phyloP scores from a whole-genome alignment of 2,329 filamentous ascomycete genomes.

The Trichoderma harzianum region DNA sequence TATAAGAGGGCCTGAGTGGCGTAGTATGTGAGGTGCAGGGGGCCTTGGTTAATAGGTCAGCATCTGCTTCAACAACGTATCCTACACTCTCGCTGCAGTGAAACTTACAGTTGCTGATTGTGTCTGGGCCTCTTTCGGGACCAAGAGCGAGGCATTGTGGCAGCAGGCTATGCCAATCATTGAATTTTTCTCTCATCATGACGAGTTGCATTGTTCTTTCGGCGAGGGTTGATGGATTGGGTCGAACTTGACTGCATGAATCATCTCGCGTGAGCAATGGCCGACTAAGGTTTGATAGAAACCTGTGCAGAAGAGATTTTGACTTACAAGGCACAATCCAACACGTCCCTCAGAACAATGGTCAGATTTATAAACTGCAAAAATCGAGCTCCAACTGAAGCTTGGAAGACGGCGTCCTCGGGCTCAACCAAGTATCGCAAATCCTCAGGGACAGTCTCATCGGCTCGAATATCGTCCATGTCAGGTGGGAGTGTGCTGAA shows the following conservation, averaged over 20 bases:
- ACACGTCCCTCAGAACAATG: slow-evolving; percentile 30
- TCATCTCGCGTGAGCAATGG: not conserved
- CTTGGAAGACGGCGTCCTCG: slow-evolving; percentile 31
- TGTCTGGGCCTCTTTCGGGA: slow-evolving; percentile 18
- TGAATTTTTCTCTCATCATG: slow-evolving; percentile 29
- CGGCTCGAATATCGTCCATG: slow-evolving; percentile 42
- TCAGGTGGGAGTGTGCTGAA: slow-evolving; percentile 39
- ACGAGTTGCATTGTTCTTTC: slow-evolving; percentile 25
- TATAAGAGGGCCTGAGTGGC: slow-evolving; percentile 41
- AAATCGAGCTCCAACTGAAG: slow-evolving; percentile 38
- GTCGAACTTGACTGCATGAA: slow-evolving; percentile 27
- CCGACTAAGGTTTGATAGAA: not conserved
- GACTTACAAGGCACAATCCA: slow-evolving; percentile 36
- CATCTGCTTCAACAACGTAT: no score
- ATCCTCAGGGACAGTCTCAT: slow-evolving; percentile 40
- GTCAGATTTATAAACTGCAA: slow-evolving; percentile 34
- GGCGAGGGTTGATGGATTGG: slow-evolving; percentile 17
- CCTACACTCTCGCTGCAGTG: not conserved
- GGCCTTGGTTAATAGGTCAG: slow-evolving; percentile 24
- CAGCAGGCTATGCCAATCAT: slow-evolving; percentile 36
- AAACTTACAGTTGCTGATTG: slow-evolving; percentile 27
- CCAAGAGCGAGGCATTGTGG: slow-evolving; percentile 35
- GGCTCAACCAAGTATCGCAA: slow-evolving; percentile 36
- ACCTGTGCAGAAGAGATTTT: not conserved
- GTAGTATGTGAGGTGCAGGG: slow-evolving; percentile 42